phyloP scores from a whole-genome alignment of 1,139 yeast species.

The Starmera stellimalicola region DNA sequence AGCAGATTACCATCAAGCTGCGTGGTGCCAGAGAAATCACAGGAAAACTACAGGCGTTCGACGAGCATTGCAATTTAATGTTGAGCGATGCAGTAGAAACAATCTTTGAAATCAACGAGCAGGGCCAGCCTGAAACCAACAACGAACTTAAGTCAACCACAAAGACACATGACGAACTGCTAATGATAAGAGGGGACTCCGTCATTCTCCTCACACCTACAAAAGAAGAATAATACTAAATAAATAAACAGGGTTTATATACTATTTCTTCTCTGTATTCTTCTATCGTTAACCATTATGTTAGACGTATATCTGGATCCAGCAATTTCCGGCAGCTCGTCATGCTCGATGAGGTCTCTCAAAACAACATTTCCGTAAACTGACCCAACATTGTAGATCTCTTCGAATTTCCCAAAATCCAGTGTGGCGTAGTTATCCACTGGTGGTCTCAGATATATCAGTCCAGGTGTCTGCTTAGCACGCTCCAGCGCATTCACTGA shows the following conservation, averaged over 20 bases:
- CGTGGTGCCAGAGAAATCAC: conserved; percentile 94
- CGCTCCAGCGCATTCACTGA: conserved; percentile 87
- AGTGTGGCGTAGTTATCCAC: conserved; percentile 85
- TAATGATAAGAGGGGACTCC: conserved; percentile 93
- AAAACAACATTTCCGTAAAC: conserved; percentile 60
- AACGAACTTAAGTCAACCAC: conserved; percentile 36
- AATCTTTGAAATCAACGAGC: conserved; percentile 48
- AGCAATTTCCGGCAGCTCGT: conserved; percentile 54
- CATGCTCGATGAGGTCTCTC: conserved; percentile 40
- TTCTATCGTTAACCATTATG: conserved; percentile 5
- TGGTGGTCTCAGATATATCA: conserved; percentile 88
- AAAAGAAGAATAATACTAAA: conserved; percentile 16
- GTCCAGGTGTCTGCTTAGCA: conserved; percentile 81
- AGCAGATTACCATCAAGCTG: conserved; percentile 75
- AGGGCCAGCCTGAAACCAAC: conserved; percentile 34
- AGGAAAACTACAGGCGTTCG: conserved; percentile 92
- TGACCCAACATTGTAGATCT: conserved; percentile 74
- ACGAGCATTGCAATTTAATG: conserved; percentile 93
- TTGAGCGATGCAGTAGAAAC: conserved; percentile 89
- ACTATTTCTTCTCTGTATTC: conserved; percentile 53
- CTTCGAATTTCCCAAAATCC: conserved; percentile 88
- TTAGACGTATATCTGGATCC: conserved; percentile 28
- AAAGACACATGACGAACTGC: conserved; percentile 67
- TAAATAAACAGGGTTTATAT: conserved; percentile 24
- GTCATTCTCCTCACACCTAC: conserved; percentile 62